Evolutionary conservation across 2,329 filamentous ascomycete species (phyloP).

Genomic region (Albifimbria verrucaria): DNA sequence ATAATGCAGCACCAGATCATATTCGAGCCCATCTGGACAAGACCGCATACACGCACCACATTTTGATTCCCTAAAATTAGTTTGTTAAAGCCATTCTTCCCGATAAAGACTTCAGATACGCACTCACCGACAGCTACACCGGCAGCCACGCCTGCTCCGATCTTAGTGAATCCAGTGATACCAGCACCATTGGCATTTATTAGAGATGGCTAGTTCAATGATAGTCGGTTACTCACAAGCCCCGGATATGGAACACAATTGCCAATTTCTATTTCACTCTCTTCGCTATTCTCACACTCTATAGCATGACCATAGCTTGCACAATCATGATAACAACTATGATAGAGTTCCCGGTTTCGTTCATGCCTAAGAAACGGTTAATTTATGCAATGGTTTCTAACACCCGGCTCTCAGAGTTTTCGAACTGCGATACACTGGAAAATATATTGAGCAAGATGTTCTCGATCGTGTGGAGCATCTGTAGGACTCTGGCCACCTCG

Average conservation of each 20-base stretch:
- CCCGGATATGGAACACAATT: background rate
- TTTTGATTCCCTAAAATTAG: background rate
- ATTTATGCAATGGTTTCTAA: background rate
- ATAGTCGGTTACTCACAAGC: background rate
- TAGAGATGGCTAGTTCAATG: background rate
- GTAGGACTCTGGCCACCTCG: background rate
- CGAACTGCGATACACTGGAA: background rate
- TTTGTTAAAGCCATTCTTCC: background rate
- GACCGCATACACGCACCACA: background rate
- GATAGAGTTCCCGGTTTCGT: background rate
- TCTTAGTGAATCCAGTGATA: background rate
- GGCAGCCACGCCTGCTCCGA: background rate
- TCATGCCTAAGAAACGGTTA: background rate
- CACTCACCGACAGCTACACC: background rate
- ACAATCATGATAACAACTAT: background rate
- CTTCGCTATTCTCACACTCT: background rate
- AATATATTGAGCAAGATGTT: background rate
- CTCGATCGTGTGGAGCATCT: background rate
- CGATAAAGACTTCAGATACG: background rate
- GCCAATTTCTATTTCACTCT: background rate
- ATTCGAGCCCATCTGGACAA: background rate
- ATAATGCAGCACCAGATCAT: background rate
- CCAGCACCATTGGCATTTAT: background rate
- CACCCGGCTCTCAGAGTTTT: background rate
- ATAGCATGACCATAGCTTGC: background rate